Evolutionary conservation across 2,329 filamentous ascomycete genomes (phyloP).

Genomic region (Apiospora pterosperma): DNA sequence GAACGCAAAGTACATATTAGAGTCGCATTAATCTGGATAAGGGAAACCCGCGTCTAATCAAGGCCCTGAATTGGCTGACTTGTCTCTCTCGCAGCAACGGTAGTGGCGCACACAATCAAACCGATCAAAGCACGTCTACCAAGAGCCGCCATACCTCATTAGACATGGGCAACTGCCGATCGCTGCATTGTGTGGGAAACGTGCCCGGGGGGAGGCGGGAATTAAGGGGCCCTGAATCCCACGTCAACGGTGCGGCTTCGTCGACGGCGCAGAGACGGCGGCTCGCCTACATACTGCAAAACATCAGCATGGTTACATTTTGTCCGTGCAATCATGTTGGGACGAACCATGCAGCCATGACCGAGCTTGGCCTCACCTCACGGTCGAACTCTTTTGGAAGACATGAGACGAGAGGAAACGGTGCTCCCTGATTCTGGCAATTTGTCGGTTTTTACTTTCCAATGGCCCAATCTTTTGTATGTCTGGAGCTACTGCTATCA

Average conservation of each 20-base stretch:
- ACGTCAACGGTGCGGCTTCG: neutral
- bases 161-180: neutral
- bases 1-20: neutral
- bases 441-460: too few species aligned
- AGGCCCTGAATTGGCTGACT: neutral
- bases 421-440: neutral
- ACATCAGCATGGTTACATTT: neutral
- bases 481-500: too few species aligned
- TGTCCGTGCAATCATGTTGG: neutral
- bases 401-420: neutral
- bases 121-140: neutral
- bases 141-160: neutral
- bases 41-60: neutral
- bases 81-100: neutral
- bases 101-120: neutral
- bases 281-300: neutral
- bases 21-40: conserved; percentile 2
- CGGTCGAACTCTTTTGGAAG: neutral
- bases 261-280: neutral
- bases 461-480: neutral
- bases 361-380: neutral
- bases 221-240: neutral
- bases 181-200: neutral
- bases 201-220: neutral
- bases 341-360: neutral